These are phyloP conservation scores for Lactarius akahatsu DNA, from an alignment of 768 basidiomycete genomes.

Conservation along the genomic window DNA sequence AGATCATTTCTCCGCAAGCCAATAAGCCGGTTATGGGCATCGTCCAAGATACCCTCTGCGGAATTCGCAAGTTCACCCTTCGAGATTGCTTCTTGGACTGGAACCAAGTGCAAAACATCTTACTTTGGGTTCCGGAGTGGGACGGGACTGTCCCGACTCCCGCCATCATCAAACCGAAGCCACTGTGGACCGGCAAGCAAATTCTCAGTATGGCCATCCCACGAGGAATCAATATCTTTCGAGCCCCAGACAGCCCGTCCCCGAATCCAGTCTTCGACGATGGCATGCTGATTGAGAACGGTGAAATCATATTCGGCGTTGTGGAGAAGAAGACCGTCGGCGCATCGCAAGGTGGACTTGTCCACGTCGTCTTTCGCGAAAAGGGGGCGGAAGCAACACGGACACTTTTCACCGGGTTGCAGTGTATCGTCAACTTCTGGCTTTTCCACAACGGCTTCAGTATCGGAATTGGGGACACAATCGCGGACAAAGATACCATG, in stretches of 20 bases:
- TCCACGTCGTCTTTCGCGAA: conserved; percentile 97
- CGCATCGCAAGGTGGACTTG: conserved; percentile 88
- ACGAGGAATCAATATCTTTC: conserved; percentile 90
- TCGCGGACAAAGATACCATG: conserved; percentile 91
- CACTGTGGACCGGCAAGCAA: conserved; percentile 98
- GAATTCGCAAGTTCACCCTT: conserved; percentile 94
- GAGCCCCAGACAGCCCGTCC: conserved; percentile 75
- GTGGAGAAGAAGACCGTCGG: conserved; percentile 99
- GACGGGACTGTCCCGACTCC: conserved; percentile 91
- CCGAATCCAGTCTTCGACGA: conserved; percentile 86
- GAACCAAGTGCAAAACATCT: conserved; percentile 94
- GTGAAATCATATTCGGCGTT: conserved; percentile 91
- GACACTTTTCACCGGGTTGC: conserved; percentile 88
- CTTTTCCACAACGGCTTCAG: conserved; percentile 98
- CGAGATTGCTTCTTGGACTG: conserved; percentile 96
- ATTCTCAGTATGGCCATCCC: conserved; percentile 90
- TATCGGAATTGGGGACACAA: conserved; percentile 98
- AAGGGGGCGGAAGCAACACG: conserved; percentile 92
- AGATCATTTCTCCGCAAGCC: conserved; percentile 99
- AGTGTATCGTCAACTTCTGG: conserved; percentile 98
- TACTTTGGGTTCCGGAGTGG: conserved; percentile 98
- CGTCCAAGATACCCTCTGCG: conserved; percentile 97
- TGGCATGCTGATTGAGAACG: conserved; percentile 95
- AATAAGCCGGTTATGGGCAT: conserved; percentile 99
- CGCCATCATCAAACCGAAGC: conserved; percentile 94